phyloP scores from a whole-genome alignment of 225 moss, liverwort and hornwort genomes.

The Asterella californica region DNA sequence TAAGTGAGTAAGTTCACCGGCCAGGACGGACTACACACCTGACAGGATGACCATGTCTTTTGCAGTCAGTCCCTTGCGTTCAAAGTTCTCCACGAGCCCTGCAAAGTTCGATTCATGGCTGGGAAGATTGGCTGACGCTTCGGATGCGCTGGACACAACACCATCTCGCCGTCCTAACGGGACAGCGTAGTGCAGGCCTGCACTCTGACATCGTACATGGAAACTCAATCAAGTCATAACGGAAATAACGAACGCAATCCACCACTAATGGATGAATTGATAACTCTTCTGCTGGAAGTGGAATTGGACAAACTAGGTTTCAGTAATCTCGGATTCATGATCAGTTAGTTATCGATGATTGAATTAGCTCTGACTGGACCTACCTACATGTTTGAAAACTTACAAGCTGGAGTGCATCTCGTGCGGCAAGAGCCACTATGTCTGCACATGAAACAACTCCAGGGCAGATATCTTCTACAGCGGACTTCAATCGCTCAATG shows the following conservation, averaged over 20 bases:
- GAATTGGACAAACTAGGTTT: too few species aligned
- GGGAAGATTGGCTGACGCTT: constrained; percentile 31
- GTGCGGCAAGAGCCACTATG: constrained; percentile 36
- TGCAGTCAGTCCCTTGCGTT: constrained; percentile 36
- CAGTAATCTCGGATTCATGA: too few species aligned
- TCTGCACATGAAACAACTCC: constrained; percentile 46
- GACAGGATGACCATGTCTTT: constrained; percentile 38
- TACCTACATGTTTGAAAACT: neutral
- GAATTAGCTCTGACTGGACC: too few species aligned
- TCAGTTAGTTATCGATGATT: too few species aligned
- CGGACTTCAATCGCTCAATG: constrained; percentile 39
- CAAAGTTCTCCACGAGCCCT: constrained; percentile 22
- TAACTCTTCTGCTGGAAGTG: too few species aligned
- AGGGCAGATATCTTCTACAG: constrained; percentile 40
- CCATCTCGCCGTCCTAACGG: constrained; percentile 41
- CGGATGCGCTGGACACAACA: constrained; percentile 25
- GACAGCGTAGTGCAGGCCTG: constrained; percentile 33
- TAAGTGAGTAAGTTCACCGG: too few species aligned
- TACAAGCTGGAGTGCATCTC: neutral
- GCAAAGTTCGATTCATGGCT: constrained; percentile 23
- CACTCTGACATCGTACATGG: constrained; percentile 3
- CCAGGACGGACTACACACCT: neutral
- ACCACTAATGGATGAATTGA: too few species aligned
- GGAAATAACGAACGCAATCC: neutral
- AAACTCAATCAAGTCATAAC: neutral